A percentile compares a stretch with the other conserved stretches of the same genome.
Evolutionary conservation across 2,329 filamentous ascomycete genomes (phyloP).

Genomic region (Hypoxylon sp.): DNA sequence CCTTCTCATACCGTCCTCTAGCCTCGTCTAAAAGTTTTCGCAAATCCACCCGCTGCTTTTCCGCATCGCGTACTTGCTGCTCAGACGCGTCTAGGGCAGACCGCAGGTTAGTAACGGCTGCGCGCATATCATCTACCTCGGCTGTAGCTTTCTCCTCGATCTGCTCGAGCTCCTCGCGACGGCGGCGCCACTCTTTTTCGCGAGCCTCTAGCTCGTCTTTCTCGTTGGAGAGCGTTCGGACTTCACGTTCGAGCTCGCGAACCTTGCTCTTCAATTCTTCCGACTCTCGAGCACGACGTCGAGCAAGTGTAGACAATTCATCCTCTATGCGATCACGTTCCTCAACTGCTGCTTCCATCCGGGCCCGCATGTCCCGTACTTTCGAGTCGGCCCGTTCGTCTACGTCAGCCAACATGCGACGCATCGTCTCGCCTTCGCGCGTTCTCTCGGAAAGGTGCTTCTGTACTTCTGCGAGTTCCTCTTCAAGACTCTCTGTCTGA

Average conservation of each 20-base stretch:
- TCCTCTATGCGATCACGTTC: constrained; percentile 95
- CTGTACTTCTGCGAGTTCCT: constrained; percentile 91
- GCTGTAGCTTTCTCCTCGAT: constrained; percentile 76
- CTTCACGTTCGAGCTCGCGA: constrained; percentile 83
- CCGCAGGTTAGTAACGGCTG: constrained; percentile 82
- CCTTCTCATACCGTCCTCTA: constrained; percentile 81
- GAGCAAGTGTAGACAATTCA: constrained; percentile 82
- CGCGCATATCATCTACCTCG: constrained; percentile 81
- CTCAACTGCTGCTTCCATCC: constrained; percentile 91
- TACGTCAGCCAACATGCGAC: constrained; percentile 86
- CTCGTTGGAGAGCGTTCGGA: constrained; percentile 79
- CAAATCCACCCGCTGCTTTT: constrained; percentile 84
- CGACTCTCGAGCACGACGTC: constrained; percentile 83
- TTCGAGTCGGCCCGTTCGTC: constrained; percentile 86
- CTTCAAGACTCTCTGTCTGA: constrained; percentile 87
- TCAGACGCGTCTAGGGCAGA: constrained; percentile 90
- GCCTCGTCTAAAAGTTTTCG: constrained; percentile 83
- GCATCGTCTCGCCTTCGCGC: constrained; percentile 95
- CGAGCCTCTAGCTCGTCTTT: constrained; percentile 82
- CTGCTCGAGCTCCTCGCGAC: constrained; percentile 82
- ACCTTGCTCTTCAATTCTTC: constrained; percentile 87
- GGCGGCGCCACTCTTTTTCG: constrained; percentile 80
- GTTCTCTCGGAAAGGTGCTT: constrained; percentile 88
- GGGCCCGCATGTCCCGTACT: constrained; percentile 88
- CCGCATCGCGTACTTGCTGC: constrained; percentile 83